phyloP scores from a whole-genome alignment of 768 basidiomycete species.

The Mycena alexandri region DNA sequence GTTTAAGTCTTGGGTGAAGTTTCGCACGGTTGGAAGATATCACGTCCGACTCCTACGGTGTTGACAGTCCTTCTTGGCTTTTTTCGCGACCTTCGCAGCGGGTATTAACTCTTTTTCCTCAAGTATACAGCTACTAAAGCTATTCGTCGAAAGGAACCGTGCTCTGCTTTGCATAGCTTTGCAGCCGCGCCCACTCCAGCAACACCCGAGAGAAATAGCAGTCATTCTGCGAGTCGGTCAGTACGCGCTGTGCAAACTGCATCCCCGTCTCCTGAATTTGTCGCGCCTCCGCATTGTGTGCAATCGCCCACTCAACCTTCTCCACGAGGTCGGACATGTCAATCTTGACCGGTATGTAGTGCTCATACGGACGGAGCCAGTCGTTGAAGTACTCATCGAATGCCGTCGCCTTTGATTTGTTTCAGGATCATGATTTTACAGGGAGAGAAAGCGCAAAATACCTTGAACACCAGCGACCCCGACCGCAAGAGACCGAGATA shows the following conservation, averaged over 20 bases:
- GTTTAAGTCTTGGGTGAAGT: too few relatives aligned
- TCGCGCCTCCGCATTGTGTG: constrained; percentile 18
- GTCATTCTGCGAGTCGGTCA: constrained; percentile 23
- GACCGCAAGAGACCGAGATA: constrained; percentile 8
- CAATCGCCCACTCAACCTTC: constrained; percentile 13
- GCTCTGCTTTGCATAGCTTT: background rate
- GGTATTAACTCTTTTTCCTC: too few relatives aligned
- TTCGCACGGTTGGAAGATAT: too few relatives aligned
- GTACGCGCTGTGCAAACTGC: constrained; percentile 6
- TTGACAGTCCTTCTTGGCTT: too few relatives aligned
- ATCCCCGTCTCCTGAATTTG: constrained; percentile 10
- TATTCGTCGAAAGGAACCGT: too few relatives aligned
- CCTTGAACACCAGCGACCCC: constrained; percentile 25
- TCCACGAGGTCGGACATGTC: constrained; percentile 20
- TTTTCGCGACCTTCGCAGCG: too few relatives aligned
- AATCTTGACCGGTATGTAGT: constrained; percentile 24
- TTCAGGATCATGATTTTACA: background rate
- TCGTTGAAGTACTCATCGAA: constrained; percentile 22
- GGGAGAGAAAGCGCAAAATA: background rate
- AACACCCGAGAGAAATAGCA: constrained; percentile 20
- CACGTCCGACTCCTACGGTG: too few relatives aligned
- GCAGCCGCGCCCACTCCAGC: constrained; percentile 21
- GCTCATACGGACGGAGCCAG: constrained; percentile 24
- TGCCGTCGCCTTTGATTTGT: background rate
- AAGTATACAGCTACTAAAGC: too few relatives aligned